Evolutionary conservation across 441 rosid species (phyloP).

Genomic region (Adansonia madagascariensis): DNA sequence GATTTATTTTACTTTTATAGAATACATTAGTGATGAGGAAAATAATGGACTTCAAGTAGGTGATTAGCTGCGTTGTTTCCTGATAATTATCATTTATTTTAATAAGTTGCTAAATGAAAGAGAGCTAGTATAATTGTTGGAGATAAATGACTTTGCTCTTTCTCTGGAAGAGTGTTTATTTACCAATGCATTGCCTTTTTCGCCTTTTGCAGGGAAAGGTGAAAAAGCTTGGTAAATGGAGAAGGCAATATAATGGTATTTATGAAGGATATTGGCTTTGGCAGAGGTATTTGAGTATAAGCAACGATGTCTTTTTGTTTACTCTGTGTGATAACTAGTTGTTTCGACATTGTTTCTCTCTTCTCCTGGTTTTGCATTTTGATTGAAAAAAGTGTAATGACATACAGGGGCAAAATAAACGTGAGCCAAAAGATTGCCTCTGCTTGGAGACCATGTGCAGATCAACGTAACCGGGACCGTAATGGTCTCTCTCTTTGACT

Average conservation of each 20-base stretch:
- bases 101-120: background rate
- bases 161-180: background rate
- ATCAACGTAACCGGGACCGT: slow-evolving; percentile 74
- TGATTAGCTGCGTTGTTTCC: background rate
- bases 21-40: background rate
- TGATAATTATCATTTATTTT: background rate
- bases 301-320: slow-evolving; percentile 14
- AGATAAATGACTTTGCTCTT: background rate
- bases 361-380: slow-evolving; percentile 11
- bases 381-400: slow-evolving; percentile 21
- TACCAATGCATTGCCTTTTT: background rate
- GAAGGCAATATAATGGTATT: slow-evolving; percentile 51
- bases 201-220: slow-evolving; percentile 42
- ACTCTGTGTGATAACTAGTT: background rate
- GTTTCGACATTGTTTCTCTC: slow-evolving; percentile 11
- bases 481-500: slow-evolving; percentile 47
- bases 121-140: background rate
- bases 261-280: slow-evolving; percentile 82
- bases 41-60: background rate
- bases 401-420: slow-evolving; percentile 65
- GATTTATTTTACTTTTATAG: background rate
- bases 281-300: slow-evolving; percentile 75
- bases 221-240: slow-evolving; percentile 51
- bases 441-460: slow-evolving; percentile 91
- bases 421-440: slow-evolving; percentile 92